Evolutionary conservation across 495 filamentous ascomycete genomes (phyloP).

Genomic region (Tuber borchii): DNA sequence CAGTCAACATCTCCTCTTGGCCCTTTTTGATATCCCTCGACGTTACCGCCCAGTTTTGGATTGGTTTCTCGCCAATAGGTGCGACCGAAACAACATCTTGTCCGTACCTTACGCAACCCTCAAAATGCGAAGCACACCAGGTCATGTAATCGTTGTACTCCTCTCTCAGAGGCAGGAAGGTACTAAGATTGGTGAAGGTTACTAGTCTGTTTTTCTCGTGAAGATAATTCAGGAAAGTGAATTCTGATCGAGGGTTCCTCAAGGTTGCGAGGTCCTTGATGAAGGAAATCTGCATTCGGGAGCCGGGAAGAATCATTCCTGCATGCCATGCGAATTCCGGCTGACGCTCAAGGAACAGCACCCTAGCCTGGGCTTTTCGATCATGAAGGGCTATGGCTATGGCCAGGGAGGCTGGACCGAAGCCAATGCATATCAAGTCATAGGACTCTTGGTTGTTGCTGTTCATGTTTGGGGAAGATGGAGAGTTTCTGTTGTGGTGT

Average conservation of each 20-base stretch:
- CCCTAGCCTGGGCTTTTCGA: constrained; percentile 48
- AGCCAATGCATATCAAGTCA: constrained; percentile 85
- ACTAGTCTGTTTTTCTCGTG: constrained; percentile 70
- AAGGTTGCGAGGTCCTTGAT: constrained; percentile 91
- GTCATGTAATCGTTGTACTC: constrained; percentile 94
- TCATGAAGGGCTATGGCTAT: constrained; percentile 88
- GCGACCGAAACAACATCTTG: constrained; percentile 64
- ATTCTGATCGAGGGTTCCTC: constrained; percentile 77
- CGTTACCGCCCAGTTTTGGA: constrained; percentile 53
- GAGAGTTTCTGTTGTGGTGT: constrained; percentile 10
- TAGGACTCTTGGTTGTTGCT: constrained; percentile 43
- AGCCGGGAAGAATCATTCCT: constrained; percentile 87
- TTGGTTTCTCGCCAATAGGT: constrained; percentile 45
- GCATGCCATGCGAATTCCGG: constrained; percentile 80
- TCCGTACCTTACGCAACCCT: constrained; percentile 68
- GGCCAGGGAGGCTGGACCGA: constrained; percentile 88
- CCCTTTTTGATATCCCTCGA: constrained; percentile 53
- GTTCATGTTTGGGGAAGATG: constrained; percentile 12
- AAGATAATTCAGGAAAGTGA: constrained; percentile 94
- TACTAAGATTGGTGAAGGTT: constrained; percentile 81
- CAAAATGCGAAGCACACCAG: constrained; percentile 82
- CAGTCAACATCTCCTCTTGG: constrained; percentile 50
- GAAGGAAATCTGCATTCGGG: constrained; percentile 97
- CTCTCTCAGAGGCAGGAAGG: constrained; percentile 75
- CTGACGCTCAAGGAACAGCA: constrained; percentile 82